A percentile compares a stretch with the other conserved stretches of the same genome.
phyloP scores from a whole-genome alignment of 2,329 filamentous ascomycete species.

The Botryotinia globosa region DNA sequence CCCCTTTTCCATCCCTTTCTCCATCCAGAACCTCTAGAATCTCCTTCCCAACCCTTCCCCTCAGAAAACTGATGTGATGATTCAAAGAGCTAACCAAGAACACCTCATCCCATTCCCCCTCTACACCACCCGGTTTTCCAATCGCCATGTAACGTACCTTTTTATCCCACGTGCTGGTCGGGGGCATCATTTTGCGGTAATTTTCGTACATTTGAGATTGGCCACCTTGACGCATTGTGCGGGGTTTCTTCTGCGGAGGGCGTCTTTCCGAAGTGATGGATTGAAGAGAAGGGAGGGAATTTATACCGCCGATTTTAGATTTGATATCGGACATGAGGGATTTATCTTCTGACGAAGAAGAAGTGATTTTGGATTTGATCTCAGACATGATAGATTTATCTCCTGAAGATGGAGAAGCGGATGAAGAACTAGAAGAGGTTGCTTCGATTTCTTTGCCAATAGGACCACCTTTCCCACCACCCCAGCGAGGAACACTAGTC shows the following conservation, averaged over 20 bases:
- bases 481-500: constrained; percentile 59
- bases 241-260: constrained; percentile 22
- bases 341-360: not conserved
- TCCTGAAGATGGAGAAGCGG: not conserved
- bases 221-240: constrained; percentile 24
- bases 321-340: constrained; percentile 21
- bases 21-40: constrained; percentile 55
- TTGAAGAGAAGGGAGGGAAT: constrained; percentile 2
- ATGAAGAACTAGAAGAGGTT: constrained; percentile 1
- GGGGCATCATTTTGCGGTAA: constrained; percentile 60
- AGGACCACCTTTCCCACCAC: constrained; percentile 59
- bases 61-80: constrained; percentile 58
- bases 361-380: not conserved
- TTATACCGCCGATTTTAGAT: constrained; percentile 27
- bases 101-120: constrained; percentile 60
- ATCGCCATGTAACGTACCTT: constrained; percentile 58
- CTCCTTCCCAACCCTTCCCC: constrained; percentile 55
- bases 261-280: not conserved
- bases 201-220: constrained; percentile 60
- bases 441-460: constrained; percentile 53
- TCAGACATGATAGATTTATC: not conserved
- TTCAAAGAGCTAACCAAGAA: constrained; percentile 61
- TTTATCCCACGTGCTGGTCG: constrained; percentile 57
- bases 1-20: constrained; percentile 42
- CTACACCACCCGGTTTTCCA: constrained; percentile 47